phyloP scores from a whole-genome alignment of 345 rosid species.

The Arabis hirsuta region DNA sequence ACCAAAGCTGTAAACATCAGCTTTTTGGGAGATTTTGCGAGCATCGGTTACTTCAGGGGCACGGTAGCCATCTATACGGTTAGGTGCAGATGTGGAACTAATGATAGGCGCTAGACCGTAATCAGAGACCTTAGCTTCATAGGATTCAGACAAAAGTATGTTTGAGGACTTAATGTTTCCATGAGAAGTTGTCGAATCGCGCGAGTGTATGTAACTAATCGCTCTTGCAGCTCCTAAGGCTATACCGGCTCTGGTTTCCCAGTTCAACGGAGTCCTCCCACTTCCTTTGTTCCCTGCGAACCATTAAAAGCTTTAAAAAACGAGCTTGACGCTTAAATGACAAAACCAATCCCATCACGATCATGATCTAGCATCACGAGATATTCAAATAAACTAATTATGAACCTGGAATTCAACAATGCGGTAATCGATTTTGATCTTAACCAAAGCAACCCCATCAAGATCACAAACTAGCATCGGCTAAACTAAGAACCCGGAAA shows the following conservation, averaged over 20 bases:
- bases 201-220: conserved; percentile 74
- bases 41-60: conserved; percentile 89
- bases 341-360: conserved; percentile 8
- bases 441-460: conserved; percentile 1
- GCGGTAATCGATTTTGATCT: background rate
- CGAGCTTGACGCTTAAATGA: conserved; percentile 3
- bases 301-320: conserved; percentile 13
- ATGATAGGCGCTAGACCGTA: conserved; percentile 82
- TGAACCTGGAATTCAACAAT: background rate
- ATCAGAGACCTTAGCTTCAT: conserved; percentile 82
- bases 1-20: conserved; percentile 93
- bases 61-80: conserved; percentile 80
- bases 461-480: conserved; percentile 20
- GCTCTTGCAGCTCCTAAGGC: conserved; percentile 88
- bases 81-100: conserved; percentile 71
- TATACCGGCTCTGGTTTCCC: conserved; percentile 77
- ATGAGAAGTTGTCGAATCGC: conserved; percentile 65
- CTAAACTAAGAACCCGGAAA: conserved; percentile 3
- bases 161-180: conserved; percentile 96
- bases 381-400: background rate
- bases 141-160: conserved; percentile 71
- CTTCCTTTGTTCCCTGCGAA: conserved; percentile 67
- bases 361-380: background rate
- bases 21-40: conserved; percentile 77
- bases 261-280: conserved; percentile 81